These are phyloP conservation scores for Berberis vulgaris DNA, from an alignment of 164 flowering plant genomes.

Conservation along the genomic window DNA sequence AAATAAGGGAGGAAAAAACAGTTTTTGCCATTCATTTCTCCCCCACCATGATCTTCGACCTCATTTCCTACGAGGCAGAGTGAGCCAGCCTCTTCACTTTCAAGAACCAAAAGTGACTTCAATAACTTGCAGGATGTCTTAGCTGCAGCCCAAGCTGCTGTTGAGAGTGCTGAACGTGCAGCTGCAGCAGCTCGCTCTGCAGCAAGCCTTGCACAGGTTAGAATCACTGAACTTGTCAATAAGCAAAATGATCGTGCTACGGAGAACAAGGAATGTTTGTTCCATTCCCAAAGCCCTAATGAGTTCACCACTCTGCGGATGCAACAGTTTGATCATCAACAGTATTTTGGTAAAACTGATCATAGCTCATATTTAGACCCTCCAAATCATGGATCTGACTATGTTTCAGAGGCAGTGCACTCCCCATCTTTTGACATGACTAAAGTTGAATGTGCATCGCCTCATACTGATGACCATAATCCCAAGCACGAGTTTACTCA, in stretches of 20 bases:
- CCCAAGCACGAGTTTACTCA: constrained; percentile 13
- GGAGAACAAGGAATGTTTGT: constrained; percentile 27
- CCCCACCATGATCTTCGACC: constrained; percentile 42
- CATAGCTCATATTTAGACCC: constrained; percentile 11
- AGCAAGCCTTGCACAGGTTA: constrained; percentile 74
- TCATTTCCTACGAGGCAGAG: constrained; percentile 18
- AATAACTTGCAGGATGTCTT: constrained; percentile 78
- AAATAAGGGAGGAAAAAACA: constrained; percentile 33
- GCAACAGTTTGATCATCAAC: constrained; percentile 21
- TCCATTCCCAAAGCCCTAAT: constrained; percentile 11
- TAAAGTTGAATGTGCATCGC: constrained; percentile 24
- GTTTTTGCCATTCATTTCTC: constrained; percentile 56
- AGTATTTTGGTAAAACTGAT: constrained; percentile 19
- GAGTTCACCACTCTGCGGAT: constrained; percentile 13
- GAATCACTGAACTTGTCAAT: constrained; percentile 61
- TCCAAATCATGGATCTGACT: constrained; percentile 7
- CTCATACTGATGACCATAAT: constrained; percentile 15
- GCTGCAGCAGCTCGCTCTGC: constrained; percentile 93
- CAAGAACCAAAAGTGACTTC: constrained; percentile 18
- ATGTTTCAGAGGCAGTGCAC: constrained; percentile 11
- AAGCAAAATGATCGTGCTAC: constrained; percentile 26
- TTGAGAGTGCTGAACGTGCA: constrained; percentile 86
- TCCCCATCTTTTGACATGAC: constrained; percentile 25
- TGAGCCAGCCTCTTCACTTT: constrained; percentile 12
- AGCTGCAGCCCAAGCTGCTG: constrained; percentile 89